Evolutionary conservation across 495 filamentous ascomycete species (phyloP).

Genomic region (Penicillium diatomitis): DNA sequence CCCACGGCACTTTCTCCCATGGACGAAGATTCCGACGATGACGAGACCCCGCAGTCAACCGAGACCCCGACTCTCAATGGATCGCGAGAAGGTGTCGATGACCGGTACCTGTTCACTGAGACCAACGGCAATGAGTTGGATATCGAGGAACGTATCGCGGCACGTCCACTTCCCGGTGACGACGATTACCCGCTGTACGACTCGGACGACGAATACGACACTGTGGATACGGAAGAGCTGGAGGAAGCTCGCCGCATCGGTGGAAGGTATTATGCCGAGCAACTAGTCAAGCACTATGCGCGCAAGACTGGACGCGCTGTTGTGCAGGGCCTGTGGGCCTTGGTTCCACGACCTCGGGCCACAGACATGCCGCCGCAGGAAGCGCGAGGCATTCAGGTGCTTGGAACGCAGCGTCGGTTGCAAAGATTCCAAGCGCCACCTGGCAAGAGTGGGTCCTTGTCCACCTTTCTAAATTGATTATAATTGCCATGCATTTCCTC

Average conservation of each 20-base stretch:
- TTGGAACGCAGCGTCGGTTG: constrained; percentile 46
- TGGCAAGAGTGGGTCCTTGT: constrained; percentile 57
- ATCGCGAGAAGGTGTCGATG: constrained; percentile 13
- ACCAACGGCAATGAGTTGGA: constrained; percentile 50
- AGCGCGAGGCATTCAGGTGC: constrained; percentile 36
- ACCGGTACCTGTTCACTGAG: constrained; percentile 24
- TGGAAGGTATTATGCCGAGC: constrained; percentile 57
- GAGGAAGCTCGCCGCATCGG: constrained; percentile 66
- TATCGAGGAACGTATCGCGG: constrained; percentile 64
- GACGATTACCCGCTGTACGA: constrained; percentile 85
- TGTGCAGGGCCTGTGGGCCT: constrained; percentile 33
- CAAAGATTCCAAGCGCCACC: constrained; percentile 75
- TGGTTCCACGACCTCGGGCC: constrained; percentile 52
- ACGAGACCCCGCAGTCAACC: constrained; percentile 28
- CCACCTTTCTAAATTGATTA: no score
- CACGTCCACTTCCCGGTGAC: constrained; percentile 46
- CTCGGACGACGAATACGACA: constrained; percentile 63
- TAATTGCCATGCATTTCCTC: not conserved
- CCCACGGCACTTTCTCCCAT: constrained; percentile 64
- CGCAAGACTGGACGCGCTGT: constrained; percentile 30
- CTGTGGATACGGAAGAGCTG: constrained; percentile 54
- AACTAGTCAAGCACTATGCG: constrained; percentile 42
- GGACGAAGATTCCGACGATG: constrained; percentile 58
- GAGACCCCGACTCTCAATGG: constrained; percentile 2
- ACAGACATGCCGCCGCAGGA: constrained; percentile 48